Conservation (phyloP, 495 filamentous ascomycete genomes). For the Coniosporium apollinis region DNA sequence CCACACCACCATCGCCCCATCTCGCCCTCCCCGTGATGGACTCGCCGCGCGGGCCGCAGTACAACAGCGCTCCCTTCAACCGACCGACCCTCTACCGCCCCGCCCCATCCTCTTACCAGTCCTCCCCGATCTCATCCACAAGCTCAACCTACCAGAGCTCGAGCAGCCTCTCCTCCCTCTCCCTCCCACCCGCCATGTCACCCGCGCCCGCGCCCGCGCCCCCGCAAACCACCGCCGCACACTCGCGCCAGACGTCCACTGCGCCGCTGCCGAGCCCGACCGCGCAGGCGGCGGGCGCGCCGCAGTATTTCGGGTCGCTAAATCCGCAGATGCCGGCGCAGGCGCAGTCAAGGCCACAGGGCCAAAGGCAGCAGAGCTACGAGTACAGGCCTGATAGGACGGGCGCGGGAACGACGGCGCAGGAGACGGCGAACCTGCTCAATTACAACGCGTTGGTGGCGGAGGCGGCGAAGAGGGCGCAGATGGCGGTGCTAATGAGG, state of each 20-base stretch:
- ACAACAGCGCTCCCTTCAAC: no score
- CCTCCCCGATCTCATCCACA: constrained; percentile 8
- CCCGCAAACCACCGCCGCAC: constrained; percentile 2
- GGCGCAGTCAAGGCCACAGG: background rate
- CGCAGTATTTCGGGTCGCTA: background rate
- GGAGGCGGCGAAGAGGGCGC: constrained; percentile 87
- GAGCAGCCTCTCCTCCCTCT: constrained; percentile 16
- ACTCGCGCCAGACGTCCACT: constrained; percentile 4
- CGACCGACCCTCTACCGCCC: no score
- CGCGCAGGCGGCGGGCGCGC: no score
- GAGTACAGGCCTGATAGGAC: constrained; percentile 4
- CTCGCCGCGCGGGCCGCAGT: no score
- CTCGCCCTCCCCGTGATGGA: no score
- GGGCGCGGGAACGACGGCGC: constrained; percentile 18
- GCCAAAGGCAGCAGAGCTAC: constrained; percentile 8
- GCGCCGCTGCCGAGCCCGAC: constrained; percentile 22
- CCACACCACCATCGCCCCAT: no score
- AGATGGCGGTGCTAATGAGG: constrained; percentile 71
- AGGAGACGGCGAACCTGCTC: constrained; percentile 43
- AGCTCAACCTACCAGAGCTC: constrained; percentile 18
- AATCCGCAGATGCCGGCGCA: background rate
- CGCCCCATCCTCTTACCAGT: no score
- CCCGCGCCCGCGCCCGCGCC: constrained; percentile 5
- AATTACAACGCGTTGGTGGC: constrained; percentile 74
- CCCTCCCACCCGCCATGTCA: constrained; percentile 2